Evolutionary conservation across 2,329 filamentous ascomycete genomes (phyloP).

Genomic region (Nemania diffusa): DNA sequence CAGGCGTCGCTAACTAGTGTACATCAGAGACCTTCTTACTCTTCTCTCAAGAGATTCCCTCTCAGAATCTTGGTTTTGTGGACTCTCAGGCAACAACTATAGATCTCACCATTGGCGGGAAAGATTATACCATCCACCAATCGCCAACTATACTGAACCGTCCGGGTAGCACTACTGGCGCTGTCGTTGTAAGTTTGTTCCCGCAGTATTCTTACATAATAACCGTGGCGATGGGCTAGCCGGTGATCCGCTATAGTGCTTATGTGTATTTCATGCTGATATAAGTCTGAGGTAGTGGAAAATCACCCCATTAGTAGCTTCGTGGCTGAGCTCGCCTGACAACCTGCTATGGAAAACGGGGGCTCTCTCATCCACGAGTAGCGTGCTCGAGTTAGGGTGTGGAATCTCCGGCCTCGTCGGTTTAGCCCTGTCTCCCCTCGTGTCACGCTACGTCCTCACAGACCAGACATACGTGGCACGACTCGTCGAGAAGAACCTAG

Average conservation of each 20-base stretch:
- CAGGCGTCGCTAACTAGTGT: conserved; percentile 21
- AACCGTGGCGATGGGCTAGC: not conserved
- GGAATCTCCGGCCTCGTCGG: conserved; percentile 86
- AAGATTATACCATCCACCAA: conserved; percentile 81
- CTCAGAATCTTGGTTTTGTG: conserved; percentile 85
- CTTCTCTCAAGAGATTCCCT: conserved; percentile 80
- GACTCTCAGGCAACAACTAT: conserved; percentile 74
- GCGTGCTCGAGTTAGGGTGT: conserved; percentile 84
- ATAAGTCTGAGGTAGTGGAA: conserved; percentile 69
- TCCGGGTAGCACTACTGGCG: conserved; percentile 77
- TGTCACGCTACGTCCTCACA: conserved; percentile 78
- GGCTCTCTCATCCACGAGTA: conserved; percentile 65
- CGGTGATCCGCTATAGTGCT: not conserved
- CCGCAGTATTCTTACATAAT: not conserved
- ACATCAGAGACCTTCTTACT: conserved; percentile 85
- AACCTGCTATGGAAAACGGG: conserved; percentile 71
- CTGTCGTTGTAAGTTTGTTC: conserved; percentile 66
- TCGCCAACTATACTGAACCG: conserved; percentile 83
- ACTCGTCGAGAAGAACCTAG: conserved; percentile 79
- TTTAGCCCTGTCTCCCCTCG: conserved; percentile 69
- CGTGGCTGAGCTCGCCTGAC: conserved; percentile 74
- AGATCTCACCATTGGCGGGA: conserved; percentile 73
- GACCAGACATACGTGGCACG: conserved; percentile 88
- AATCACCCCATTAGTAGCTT: conserved; percentile 83
- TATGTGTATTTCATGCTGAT: conserved; percentile 11